phyloP scores from a whole-genome alignment of 768 basidiomycete genomes.

The Boletus speciosus region DNA sequence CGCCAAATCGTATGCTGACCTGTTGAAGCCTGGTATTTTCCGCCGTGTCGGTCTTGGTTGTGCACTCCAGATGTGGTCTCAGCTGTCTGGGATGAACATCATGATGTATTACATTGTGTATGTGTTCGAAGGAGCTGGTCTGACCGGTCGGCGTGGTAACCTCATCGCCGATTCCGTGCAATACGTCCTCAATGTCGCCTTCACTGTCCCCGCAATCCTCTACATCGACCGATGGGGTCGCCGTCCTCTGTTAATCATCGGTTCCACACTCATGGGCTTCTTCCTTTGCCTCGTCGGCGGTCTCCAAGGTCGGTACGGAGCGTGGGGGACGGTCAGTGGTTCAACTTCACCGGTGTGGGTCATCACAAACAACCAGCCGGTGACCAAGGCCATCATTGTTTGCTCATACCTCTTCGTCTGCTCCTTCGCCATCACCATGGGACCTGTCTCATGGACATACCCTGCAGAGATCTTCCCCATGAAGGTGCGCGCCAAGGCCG shows the following conservation, averaged over 20 bases:
- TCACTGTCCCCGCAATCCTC: constrained; percentile 46
- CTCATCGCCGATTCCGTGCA: constrained; percentile 73
- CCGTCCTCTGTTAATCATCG: constrained; percentile 67
- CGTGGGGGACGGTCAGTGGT: constrained; percentile 51
- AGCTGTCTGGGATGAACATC: constrained; percentile 73
- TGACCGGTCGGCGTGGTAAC: constrained; percentile 70
- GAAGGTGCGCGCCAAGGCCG: constrained; percentile 64
- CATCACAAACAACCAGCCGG: constrained; percentile 49
- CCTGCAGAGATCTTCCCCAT: constrained; percentile 68
- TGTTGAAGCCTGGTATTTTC: constrained; percentile 61
- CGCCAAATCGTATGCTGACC: constrained; percentile 65
- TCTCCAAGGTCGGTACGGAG: constrained; percentile 63
- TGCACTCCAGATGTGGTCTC: constrained; percentile 78
- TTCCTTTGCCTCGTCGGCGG: constrained; percentile 77
- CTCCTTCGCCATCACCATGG: constrained; percentile 71
- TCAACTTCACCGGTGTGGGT: constrained; percentile 48
- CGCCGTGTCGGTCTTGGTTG: constrained; percentile 70
- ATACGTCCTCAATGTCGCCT: constrained; percentile 41
- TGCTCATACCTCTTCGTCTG: constrained; percentile 77
- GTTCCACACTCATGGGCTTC: constrained; percentile 67
- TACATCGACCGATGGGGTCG: constrained; percentile 82
- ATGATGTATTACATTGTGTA: constrained; percentile 68
- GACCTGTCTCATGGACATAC: constrained; percentile 75
- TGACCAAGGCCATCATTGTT: constrained; percentile 70
- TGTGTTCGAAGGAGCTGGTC: constrained; percentile 73